Evolutionary conservation across 2,329 filamentous ascomycete species (phyloP).

Genomic region (Venturia asperata): DNA sequence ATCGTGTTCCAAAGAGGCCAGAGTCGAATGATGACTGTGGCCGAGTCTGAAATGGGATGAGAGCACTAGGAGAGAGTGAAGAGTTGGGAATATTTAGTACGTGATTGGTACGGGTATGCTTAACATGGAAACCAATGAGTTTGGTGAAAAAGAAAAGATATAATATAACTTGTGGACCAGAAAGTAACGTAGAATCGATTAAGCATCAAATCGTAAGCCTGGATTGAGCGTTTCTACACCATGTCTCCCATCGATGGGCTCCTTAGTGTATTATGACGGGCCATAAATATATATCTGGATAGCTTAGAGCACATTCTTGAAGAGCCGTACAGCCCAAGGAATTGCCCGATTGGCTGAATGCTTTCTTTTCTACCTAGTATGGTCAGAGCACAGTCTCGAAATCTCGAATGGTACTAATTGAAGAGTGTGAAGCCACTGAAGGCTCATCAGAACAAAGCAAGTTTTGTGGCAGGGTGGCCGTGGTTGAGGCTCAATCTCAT

Average conservation of each 20-base stretch:
- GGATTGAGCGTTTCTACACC: neutral
- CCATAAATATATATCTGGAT: constrained; percentile 11
- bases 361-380: neutral
- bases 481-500: constrained; percentile 12
- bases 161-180: neutral
- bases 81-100: neutral
- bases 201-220: neutral
- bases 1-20: neutral
- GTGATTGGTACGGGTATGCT: neutral
- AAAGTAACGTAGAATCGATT: neutral
- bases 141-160: neutral
- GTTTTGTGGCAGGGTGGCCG: constrained; percentile 5
- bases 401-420: neutral
- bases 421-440: neutral
- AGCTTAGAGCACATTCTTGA: neutral
- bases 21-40: neutral
- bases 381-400: neutral
- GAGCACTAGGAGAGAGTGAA: neutral
- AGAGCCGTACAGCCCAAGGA: neutral
- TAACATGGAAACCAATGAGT: neutral
- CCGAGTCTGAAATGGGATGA: neutral
- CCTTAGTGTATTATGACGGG: neutral
- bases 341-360: neutral
- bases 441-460: neutral
- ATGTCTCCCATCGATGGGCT: neutral